A percentile compares a stretch with the other conserved stretches of the same genome.
phyloP scores from a whole-genome alignment of 169 alveolate species.

The Plasmodium gonderi region DNA sequence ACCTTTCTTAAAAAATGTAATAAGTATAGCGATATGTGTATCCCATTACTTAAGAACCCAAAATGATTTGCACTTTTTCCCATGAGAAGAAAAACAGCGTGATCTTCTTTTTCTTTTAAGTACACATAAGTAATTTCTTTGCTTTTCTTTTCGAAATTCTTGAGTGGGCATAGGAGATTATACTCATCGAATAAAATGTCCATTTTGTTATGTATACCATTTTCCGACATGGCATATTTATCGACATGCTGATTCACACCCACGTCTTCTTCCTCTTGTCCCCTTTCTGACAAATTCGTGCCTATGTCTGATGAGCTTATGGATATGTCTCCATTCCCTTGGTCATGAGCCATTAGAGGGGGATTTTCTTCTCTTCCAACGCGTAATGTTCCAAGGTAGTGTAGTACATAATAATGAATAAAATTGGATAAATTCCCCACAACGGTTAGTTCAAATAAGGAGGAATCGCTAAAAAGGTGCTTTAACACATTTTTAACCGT shows the following conservation, averaged over 20 bases:
- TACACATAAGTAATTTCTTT: conserved; percentile 72
- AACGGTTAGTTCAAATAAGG: conserved; percentile 55
- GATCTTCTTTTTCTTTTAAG: conserved; percentile 85
- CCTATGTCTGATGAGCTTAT: too few relatives aligned
- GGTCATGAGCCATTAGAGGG: too few relatives aligned
- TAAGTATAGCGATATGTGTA: conserved; percentile 76
- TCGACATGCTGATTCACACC: not conserved
- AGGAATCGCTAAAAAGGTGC: conserved; percentile 49
- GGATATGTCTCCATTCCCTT: too few relatives aligned
- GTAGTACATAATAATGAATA: conserved; percentile 53
- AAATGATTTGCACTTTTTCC: conserved; percentile 88
- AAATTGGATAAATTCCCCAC: conserved; percentile 49
- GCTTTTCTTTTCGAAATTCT: conserved; percentile 42
- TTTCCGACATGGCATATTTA: not conserved
- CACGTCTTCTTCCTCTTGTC: too few relatives aligned
- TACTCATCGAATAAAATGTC: conserved; percentile 4
- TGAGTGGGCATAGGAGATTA: conserved; percentile 43
- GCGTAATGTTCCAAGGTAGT: conserved; percentile 36
- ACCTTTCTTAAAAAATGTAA: conserved; percentile 40
- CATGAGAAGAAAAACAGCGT: conserved; percentile 85
- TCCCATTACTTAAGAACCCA: conserved; percentile 87
- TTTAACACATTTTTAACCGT: conserved; percentile 69
- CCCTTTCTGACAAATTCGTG: too few relatives aligned
- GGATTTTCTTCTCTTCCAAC: not conserved
- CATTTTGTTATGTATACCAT: not conserved